Conservation (phyloP, 2,329 filamentous ascomycete species). For the Phialophora tarda region DNA sequence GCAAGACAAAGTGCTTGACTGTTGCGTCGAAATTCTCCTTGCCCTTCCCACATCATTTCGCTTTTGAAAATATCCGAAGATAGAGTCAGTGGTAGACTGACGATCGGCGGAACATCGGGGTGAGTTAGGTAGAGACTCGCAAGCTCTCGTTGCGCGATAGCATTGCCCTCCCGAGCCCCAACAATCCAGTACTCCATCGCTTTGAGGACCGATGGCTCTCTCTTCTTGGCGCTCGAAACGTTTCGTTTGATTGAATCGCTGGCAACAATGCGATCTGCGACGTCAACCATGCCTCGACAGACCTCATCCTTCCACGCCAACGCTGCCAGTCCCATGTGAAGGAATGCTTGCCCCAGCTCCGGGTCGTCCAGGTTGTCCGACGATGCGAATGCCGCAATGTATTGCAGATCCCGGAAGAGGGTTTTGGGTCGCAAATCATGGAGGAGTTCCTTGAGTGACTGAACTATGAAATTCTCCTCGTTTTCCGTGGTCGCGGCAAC, state of each 20-base stretch:
- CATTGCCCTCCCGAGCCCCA: constrained; percentile 87
- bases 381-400: constrained; percentile 67
- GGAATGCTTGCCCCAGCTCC: constrained; percentile 76
- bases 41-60: constrained; percentile 67
- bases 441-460: constrained; percentile 71
- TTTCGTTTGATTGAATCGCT: constrained; percentile 52
- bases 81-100: constrained; percentile 81
- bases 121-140: constrained; percentile 92
- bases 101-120: constrained; percentile 79
- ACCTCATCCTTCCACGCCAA: constrained; percentile 87
- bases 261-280: constrained; percentile 71
- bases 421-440: constrained; percentile 75
- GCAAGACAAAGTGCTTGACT: constrained; percentile 89
- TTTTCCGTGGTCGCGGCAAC: not conserved
- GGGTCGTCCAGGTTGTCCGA: constrained; percentile 63
- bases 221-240: constrained; percentile 42
- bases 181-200: constrained; percentile 90
- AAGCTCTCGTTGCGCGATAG: constrained; percentile 88
- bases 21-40: constrained; percentile 40
- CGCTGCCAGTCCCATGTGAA: constrained; percentile 86
- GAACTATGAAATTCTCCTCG: constrained; percentile 48
- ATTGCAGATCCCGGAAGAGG: constrained; percentile 80
- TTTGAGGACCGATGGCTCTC: constrained; percentile 74
- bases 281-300: constrained; percentile 80
- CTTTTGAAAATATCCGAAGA: constrained; percentile 90